Conservation (phyloP, 257 asterid species). For the Ehretia macrophylla region DNA sequence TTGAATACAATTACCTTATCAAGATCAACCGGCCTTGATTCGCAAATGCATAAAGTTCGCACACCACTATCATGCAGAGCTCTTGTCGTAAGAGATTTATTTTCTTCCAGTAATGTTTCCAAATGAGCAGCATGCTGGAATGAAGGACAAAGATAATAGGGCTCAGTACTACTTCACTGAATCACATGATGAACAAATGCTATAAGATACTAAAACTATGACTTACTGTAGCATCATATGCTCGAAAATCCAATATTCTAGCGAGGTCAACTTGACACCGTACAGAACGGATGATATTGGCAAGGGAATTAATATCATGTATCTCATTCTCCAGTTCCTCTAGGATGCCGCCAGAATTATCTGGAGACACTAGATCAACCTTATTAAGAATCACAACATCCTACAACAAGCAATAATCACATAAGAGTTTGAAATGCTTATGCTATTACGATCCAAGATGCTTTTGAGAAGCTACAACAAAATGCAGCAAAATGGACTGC, state of each 20-base stretch:
- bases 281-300: slow-evolving; percentile 60
- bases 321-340: slow-evolving; percentile 86
- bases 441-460: not conserved
- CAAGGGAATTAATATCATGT: slow-evolving; percentile 67
- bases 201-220: slow-evolving; percentile 4
- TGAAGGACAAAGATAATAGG: slow-evolving; percentile 4
- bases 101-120: slow-evolving; percentile 69
- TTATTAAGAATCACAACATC: slow-evolving; percentile 96
- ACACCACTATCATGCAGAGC: slow-evolving; percentile 80
- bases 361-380: slow-evolving; percentile 69
- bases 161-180: not conserved
- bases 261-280: slow-evolving; percentile 86
- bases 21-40: slow-evolving; percentile 52
- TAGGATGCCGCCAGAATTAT: slow-evolving; percentile 38
- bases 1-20: slow-evolving; percentile 61
- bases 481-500: too few species aligned
- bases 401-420: slow-evolving; percentile 29
- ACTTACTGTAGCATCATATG: slow-evolving; percentile 76
- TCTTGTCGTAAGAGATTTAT: slow-evolving; percentile 57
- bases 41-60: slow-evolving; percentile 75
- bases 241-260: slow-evolving; percentile 65
- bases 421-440: slow-evolving; percentile 10
- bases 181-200: not conserved
- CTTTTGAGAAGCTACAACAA: not conserved
- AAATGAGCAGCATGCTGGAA: slow-evolving; percentile 75